These are phyloP conservation scores for Plasmopara halstedii DNA, from an alignment of 352 stramenopile genomes.

Conservation along the genomic window DNA sequence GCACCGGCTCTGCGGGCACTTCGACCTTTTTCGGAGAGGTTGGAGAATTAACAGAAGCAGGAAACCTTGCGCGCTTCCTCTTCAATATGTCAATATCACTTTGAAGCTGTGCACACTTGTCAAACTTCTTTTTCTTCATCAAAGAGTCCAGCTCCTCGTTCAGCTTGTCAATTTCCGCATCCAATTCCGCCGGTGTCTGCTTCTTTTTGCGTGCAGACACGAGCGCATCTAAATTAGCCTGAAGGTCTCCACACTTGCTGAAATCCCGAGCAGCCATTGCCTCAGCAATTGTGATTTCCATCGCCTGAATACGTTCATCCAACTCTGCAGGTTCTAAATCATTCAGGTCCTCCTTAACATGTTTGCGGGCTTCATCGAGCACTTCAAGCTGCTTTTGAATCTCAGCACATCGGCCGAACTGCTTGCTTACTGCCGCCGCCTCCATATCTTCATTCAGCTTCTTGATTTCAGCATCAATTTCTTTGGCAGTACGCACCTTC, in stretches of 20 bases:
- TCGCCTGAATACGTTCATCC: constrained; percentile 63
- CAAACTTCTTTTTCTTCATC: constrained; percentile 81
- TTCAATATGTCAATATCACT: constrained; percentile 79
- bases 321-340: constrained; percentile 79
- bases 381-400: constrained; percentile 76
- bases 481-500: constrained; percentile 80
- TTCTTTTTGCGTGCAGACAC: constrained; percentile 78
- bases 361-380: constrained; percentile 60
- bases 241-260: constrained; percentile 63
- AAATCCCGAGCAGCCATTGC: constrained; percentile 79
- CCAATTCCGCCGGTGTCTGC: constrained; percentile 76
- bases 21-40: constrained; percentile 27
- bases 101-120: constrained; percentile 81
- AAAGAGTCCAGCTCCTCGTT: constrained; percentile 53
- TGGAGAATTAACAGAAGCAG: constrained; percentile 19
- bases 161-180: constrained; percentile 66
- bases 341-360: constrained; percentile 80
- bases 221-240: constrained; percentile 59
- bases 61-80: constrained; percentile 55
- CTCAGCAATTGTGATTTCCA: constrained; percentile 60
- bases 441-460: constrained; percentile 78
- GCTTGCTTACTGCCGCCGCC: constrained; percentile 54
- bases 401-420: constrained; percentile 75
- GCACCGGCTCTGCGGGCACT: constrained; percentile 7
- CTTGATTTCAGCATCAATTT: constrained; percentile 76